phyloP scores from a whole-genome alignment of 495 filamentous ascomycete genomes.

The Pseudomonodictys pantanalensis region DNA sequence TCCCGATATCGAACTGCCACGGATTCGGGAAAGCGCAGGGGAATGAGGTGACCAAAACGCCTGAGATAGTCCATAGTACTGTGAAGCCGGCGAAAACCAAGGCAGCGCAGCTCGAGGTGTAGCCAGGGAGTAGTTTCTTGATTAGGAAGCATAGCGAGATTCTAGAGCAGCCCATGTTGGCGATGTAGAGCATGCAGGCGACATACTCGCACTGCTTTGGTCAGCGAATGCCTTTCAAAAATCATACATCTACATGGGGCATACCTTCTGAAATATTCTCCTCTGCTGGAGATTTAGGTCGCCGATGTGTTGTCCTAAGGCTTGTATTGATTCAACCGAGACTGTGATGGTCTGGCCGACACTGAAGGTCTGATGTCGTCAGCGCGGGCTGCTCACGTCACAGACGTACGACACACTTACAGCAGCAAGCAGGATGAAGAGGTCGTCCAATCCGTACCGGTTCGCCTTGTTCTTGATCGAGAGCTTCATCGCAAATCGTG shows the following conservation, averaged over 20 bases:
- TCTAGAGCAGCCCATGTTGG: constrained; percentile 26
- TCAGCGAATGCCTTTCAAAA: not conserved
- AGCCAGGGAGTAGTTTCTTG: constrained; percentile 22
- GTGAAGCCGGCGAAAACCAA: constrained; percentile 19
- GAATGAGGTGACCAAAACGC: constrained; percentile 50
- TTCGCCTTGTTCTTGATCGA: not conserved
- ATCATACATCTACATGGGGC: not conserved
- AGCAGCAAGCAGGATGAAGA: constrained; percentile 22
- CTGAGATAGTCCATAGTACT: constrained; percentile 31
- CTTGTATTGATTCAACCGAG: constrained; percentile 12
- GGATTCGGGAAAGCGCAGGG: constrained; percentile 21
- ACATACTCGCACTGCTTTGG: constrained; percentile 21
- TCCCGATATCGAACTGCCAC: constrained; percentile 11
- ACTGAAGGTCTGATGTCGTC: constrained; percentile 24
- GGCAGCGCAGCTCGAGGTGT: not conserved
- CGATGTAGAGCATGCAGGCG: constrained; percentile 25
- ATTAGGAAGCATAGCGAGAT: constrained; percentile 29
- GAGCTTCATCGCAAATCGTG: constrained; percentile 25
- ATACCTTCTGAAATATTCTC: constrained; percentile 26
- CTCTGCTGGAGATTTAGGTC: not conserved
- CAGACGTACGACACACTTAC: constrained; percentile 18
- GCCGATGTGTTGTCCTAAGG: constrained; percentile 5
- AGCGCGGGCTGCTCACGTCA: too few species aligned
- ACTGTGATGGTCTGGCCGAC: constrained; percentile 19
- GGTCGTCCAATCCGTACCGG: constrained; percentile 18